Evolutionary conservation across 75 land plant species (phyloP), one percentile per base, ranked within the genome.

Genomic region (Pinus albicaulis): DNA sequence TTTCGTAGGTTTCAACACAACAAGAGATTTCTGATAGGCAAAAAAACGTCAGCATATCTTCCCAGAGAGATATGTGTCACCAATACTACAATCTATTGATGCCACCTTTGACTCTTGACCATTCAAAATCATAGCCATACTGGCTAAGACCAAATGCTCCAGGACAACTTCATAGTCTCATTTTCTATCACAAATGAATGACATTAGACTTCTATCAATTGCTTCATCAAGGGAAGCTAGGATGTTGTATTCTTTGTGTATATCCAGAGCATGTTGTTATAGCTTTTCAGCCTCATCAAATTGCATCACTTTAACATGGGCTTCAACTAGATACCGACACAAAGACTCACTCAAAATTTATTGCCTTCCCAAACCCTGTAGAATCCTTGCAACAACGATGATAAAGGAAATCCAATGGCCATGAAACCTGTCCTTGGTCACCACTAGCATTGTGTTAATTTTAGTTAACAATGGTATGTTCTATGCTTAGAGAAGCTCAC

Each of bases 171-270:
- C 91, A 76, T 90, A 80, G 38, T 95, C 90, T 11, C 93, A 93
- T 59, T 89, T 91, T 2, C 91, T 77, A 65, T 92, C 92, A 76
- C 87, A 93, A 52, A 95, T 90, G 16, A 93, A 82, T 12, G 89
- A 94, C 93, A 95, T 85, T 12, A 95, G 91, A 34, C 93, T 84
- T 69, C 96, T 83, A 76, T 95, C 98, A 4, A 91, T 85, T 12
- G 92, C 90, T 77, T 92, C 95, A 65, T 95, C 92, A 55, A 86
- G 74, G 28, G 95, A 95, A 22, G 85, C 98, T 5, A 92, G 85
- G 7, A 79, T 66, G 19, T 88, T 85, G 59, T 80, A 76, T 24
- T 90, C 87, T 53, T 71, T 80, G 63, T 92, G 95, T 64, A 90
- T 95, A 72, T 84, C 83, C 56, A 95, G 83, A 28, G 90, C 85